Evolutionary conservation across 2,329 filamentous ascomycete genomes (phyloP).

Genomic region (Microdochium bolleyi): DNA sequence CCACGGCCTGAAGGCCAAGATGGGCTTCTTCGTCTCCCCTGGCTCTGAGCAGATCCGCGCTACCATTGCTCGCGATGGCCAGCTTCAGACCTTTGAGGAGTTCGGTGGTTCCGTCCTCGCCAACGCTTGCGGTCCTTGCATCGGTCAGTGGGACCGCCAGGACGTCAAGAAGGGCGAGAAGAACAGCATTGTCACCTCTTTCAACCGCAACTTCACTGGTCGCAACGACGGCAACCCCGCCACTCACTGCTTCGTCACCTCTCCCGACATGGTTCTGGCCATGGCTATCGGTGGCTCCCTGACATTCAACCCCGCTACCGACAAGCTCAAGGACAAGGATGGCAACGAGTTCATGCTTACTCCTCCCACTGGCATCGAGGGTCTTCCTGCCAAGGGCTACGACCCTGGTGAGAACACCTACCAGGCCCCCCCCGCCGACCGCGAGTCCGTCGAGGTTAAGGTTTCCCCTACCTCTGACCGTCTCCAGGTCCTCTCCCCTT

Average conservation of each 20-base stretch:
- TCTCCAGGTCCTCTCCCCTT: slow-evolving; percentile 84
- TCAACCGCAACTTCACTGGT: slow-evolving; percentile 99
- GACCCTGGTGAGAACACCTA: slow-evolving; percentile 91
- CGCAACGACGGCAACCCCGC: slow-evolving; percentile 95
- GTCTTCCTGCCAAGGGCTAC: slow-evolving; percentile 75
- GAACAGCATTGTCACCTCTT: slow-evolving; percentile 97
- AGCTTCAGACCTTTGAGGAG: slow-evolving; percentile 90
- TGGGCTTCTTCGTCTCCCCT: slow-evolving; percentile 89
- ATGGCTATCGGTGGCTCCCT: slow-evolving; percentile 76
- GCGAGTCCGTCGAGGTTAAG: slow-evolving; percentile 62
- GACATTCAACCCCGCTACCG: slow-evolving; percentile 91
- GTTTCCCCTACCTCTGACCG: slow-evolving; percentile 88
- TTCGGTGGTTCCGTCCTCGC: slow-evolving; percentile 92
- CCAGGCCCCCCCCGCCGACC: slow-evolving; percentile 84
- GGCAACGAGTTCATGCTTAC: slow-evolving; percentile 92
- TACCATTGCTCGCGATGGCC: slow-evolving; percentile 83
- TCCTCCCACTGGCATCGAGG: slow-evolving; percentile 63
- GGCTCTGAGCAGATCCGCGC: slow-evolving; percentile 96
- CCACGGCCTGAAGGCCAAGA: slow-evolving; percentile 90
- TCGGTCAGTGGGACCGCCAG: slow-evolving; percentile 89
- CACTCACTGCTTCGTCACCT: slow-evolving; percentile 88
- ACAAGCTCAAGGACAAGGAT: slow-evolving; percentile 87
- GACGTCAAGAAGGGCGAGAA: slow-evolving; percentile 92
- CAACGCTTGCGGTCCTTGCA: slow-evolving; percentile 89
- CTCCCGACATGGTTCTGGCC: slow-evolving; percentile 82